Base-by-base conservation (phyloP, 208 protist species). In the Leishmania major region DNA sequence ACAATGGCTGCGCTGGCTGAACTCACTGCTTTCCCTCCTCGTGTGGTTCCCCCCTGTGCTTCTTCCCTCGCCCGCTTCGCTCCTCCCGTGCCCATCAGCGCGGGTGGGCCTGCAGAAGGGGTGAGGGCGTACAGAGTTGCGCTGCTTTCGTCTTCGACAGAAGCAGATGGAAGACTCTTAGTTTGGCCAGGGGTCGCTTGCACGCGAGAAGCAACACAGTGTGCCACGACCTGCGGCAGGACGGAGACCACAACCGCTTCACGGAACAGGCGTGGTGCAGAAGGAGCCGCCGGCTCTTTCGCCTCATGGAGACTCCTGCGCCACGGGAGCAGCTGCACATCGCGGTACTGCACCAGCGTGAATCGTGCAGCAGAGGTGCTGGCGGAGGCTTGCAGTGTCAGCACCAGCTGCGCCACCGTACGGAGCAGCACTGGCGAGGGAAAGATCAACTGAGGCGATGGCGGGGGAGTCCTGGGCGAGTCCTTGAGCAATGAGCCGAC, bases 381-480 rank as follows among this genome's bases (percentile, higher is more conserved):
- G 40, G 71, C 35, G 45, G 82, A 79, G 55, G 78, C 47, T 70
- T 82, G 82, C 74, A 86, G 49, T 7, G 66, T 80, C 43, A 82
- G 78, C 51, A 82, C 78, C 77, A 82, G 66, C 78, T 86, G 82
- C 78, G 78, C 82, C 60, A 86, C 60, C 28, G 82, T 74, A n/a
- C 82, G 57, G 40, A 82, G 17, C 35, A 82, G 59, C 19, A 86
- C 78, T 22, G 78, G n/a, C 3, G 82, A 69, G 45, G 78, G 73
- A 57, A 86, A 86, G 22, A 72, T 28, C 13, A n/a, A 11, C n/a
- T 62, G 60, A 55, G 1, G 11, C 8, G 45, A 49, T 62, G 55
- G 59, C 19, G 25, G 67, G 11, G 71, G 8, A 60, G 55, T 53
- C 10, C 13, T 31, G 37, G 60, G 7, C 47, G 79, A 70, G 79